phyloP scores from a whole-genome alignment of 2,329 filamentous ascomycete species.

The Scorias spongiosa region DNA sequence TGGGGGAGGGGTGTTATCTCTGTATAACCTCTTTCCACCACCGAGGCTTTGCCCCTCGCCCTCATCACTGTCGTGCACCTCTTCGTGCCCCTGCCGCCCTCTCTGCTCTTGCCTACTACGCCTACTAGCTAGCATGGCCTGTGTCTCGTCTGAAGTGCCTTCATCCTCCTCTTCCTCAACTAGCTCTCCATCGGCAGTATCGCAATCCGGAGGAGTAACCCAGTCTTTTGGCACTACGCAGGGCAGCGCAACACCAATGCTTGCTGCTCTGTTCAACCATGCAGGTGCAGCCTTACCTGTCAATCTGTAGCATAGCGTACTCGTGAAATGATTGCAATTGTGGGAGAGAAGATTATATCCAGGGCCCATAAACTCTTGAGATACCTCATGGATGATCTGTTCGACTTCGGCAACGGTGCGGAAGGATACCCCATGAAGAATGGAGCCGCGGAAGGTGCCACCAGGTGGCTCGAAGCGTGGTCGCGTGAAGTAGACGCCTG shows the following conservation, averaged over 20 bases:
- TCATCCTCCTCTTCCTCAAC: conserved; percentile 39
- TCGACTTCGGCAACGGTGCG: conserved; percentile 55
- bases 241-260: conserved; percentile 63
- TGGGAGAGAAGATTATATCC: conserved; percentile 68
- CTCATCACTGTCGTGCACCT: conserved; percentile 3
- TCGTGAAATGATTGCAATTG: conserved; percentile 85
- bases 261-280: conserved; percentile 76
- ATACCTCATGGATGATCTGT: conserved; percentile 50
- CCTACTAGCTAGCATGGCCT: conserved; percentile 14
- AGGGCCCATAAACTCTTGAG: conserved; percentile 57
- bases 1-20: conserved; percentile 12
- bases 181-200: conserved; percentile 55
- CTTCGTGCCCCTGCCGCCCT: conserved; percentile 2
- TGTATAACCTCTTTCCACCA: conserved; percentile 10
- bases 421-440: conserved; percentile 68
- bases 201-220: conserved; percentile 64
- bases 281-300: conserved; percentile 54
- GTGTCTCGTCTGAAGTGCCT: conserved; percentile 37
- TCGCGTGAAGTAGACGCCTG: conserved; percentile 67
- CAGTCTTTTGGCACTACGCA: conserved; percentile 72
- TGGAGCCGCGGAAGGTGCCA: conserved; percentile 58
- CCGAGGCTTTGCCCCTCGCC: conserved; percentile 9
- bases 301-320: conserved; percentile 56
- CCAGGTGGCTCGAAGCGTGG: conserved; percentile 60
- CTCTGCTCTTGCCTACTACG: conserved; percentile 3